Base-by-base conservation (phyloP, 2,329 filamentous ascomycete genomes). In the Trichoderma simmonsii region DNA sequence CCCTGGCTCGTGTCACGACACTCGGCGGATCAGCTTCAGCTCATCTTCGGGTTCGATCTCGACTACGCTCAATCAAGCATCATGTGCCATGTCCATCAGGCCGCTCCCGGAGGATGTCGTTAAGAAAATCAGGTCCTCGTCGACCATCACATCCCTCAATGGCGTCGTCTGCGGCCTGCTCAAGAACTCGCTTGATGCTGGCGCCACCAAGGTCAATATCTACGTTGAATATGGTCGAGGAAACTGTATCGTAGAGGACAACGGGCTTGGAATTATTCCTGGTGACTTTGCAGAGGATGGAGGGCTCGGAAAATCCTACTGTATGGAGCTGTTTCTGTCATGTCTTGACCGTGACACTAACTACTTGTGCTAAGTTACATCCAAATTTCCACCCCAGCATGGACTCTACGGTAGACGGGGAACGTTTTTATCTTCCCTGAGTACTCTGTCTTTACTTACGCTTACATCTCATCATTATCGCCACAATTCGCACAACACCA, bases 121-220 rank as follows among this genome's bases (percentile, higher is more conserved):
- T 76, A 89, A 91, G 62, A 93, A 94, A 79, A 91, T 99, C 82
- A 93, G 91, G 79, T 97, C 95, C 0, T 97, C 95, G 0, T 89
- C 90, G n/a, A 85, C 88, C 70, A 91, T 98, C 76, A 92, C 90
- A 2, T 92, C 90, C 59, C 84, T 98, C 36, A 91, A 91, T 76
- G 87, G 84, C 30, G 94, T 93, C 5, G 84, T 93, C 15, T 84
- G 89, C 70, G 93, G 92, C 60, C 86, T 98, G 11, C 76, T 97
- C 30, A 90, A 92, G 79, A 99, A 99, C 80, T 89, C 94, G 0
- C 85, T 99, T 14, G 96, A 99, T 83, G 93, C 94, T 4, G 83
- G 84, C 60, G 91, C 95, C 18, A 86, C 85, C 39, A 92, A 86
- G 70, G 82, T 98, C 73, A 88, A 88, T 68, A 84, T 97, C 70